Percentiles rank a stretch among this genome's conserved stretches.
phyloP scores from a whole-genome alignment of 108 stramenopile genomes.

The Fragilaria radians region DNA sequence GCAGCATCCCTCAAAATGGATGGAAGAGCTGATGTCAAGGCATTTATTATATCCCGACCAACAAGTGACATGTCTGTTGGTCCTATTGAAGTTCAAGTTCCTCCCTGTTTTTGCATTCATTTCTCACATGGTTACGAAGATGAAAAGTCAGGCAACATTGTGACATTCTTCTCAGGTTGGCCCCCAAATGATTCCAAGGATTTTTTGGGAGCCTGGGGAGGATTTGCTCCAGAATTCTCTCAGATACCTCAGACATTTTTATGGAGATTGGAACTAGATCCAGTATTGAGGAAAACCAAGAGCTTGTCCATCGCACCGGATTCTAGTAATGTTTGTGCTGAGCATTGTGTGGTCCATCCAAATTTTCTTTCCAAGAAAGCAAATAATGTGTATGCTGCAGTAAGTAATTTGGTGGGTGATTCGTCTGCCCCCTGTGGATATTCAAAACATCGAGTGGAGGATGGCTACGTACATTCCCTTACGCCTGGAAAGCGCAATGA shows the following conservation, averaged over 20 bases:
- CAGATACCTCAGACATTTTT: conserved; percentile 37
- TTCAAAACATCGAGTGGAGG: conserved; percentile 22
- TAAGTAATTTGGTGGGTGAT: conserved; percentile 45
- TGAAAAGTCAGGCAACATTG: conserved; percentile 39
- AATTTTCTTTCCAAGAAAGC: conserved; percentile 37
- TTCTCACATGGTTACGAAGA: conserved; percentile 61
- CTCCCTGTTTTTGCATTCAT: conserved; percentile 55
- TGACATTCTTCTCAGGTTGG: conserved; percentile 54
- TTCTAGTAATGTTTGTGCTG: conserved; percentile 35
- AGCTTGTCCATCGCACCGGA: conserved; percentile 35
- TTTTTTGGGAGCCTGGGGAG: conserved; percentile 67
- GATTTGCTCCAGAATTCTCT: conserved; percentile 45
- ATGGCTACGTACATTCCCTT: conserved; percentile 9
- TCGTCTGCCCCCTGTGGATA: conserved; percentile 38
- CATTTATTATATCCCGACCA: conserved; percentile 42
- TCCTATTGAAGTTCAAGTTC: conserved; percentile 38
- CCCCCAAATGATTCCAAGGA: conserved; percentile 47
- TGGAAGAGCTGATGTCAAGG: conserved; percentile 30
- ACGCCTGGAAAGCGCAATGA: conserved; percentile 25
- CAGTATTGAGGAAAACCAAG: conserved; percentile 19
- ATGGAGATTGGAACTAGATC: conserved; percentile 52
- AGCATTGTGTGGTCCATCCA: conserved; percentile 48
- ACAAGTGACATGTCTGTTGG: conserved; percentile 30
- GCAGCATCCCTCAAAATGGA: conserved; percentile 48
- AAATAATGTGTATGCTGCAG: conserved; percentile 33